Evolutionary conservation across 1,139 yeast genomes (phyloP).

Genomic region (Lodderomyces theae): DNA sequence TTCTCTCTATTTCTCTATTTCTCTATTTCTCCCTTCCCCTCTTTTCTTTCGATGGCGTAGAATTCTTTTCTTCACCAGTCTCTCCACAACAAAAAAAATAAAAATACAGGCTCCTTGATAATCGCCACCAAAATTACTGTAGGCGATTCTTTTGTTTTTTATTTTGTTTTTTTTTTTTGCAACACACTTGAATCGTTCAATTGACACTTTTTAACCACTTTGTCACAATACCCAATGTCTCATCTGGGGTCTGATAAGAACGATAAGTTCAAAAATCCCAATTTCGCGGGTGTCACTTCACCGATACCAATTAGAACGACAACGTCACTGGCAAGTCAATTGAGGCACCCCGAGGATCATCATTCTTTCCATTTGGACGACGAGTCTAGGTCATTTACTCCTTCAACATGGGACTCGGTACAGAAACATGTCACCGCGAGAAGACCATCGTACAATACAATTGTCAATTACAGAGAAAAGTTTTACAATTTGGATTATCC

Average conservation of each 20-base stretch:
- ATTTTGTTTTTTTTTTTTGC: too few relatives aligned
- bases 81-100: background rate
- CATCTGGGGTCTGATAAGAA: slow-evolving; percentile 7
- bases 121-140: too few relatives aligned
- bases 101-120: too few relatives aligned
- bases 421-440: slow-evolving; percentile 18
- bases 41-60: too few relatives aligned
- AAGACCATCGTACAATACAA: slow-evolving; percentile 36
- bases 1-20: too few relatives aligned
- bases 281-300: slow-evolving; percentile 15
- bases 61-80: too few relatives aligned
- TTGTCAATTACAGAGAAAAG: slow-evolving; percentile 38
- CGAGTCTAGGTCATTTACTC: slow-evolving; percentile 26
- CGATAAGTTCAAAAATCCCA: slow-evolving; percentile 3
- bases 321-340: slow-evolving; percentile 16
- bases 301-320: slow-evolving; percentile 21
- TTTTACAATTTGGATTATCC: slow-evolving; percentile 62
- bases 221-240: slow-evolving; percentile 10
- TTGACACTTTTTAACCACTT: too few relatives aligned
- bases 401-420: slow-evolving; percentile 21
- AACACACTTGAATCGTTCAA: too few relatives aligned
- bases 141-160: too few relatives aligned
- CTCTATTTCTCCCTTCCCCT: too few relatives aligned
- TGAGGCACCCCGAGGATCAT: slow-evolving; percentile 6
- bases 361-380: slow-evolving; percentile 3